Evolutionary conservation across 306 rosid species (phyloP).

Genomic region (Vigna trinervia): DNA sequence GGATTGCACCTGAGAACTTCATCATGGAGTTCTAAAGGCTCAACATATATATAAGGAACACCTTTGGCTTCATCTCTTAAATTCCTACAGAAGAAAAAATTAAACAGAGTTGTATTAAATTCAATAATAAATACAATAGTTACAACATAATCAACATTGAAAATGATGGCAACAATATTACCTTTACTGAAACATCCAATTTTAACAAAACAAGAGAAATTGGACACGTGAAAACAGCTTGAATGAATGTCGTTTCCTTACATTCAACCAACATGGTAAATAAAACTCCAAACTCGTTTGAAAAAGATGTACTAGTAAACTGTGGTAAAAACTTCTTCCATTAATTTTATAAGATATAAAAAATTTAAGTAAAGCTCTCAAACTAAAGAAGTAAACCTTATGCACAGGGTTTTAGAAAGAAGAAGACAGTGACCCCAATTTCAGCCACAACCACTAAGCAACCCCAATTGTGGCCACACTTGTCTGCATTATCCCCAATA

Average conservation of each 20-base stretch:
- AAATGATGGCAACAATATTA: background rate
- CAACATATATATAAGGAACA: slow-evolving; percentile 52
- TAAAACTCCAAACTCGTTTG: background rate
- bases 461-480: background rate
- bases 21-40: slow-evolving; percentile 73
- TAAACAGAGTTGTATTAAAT: slow-evolving; percentile 28
- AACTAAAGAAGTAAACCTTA: slow-evolving; percentile 19
- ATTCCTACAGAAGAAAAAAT: slow-evolving; percentile 61
- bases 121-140: slow-evolving; percentile 5
- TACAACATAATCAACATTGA: slow-evolving; percentile 19
- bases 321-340: slow-evolving; percentile 18
- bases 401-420: background rate
- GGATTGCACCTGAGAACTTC: slow-evolving; percentile 82
- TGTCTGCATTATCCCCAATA: background rate
- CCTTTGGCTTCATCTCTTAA: slow-evolving; percentile 69
- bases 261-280: slow-evolving; percentile 18
- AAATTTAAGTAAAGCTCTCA: background rate
- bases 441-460: no score
- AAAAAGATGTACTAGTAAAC: background rate
- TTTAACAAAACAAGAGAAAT: slow-evolving; percentile 22
- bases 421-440: background rate
- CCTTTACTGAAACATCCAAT: background rate
- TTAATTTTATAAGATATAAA: background rate
- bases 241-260: slow-evolving; percentile 6
- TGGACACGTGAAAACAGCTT: background rate